Percentiles rank a stretch among this genome's conserved stretches.
phyloP scores from a whole-genome alignment of 495 filamentous ascomycete genomes.

The Neurospora intermedia region DNA sequence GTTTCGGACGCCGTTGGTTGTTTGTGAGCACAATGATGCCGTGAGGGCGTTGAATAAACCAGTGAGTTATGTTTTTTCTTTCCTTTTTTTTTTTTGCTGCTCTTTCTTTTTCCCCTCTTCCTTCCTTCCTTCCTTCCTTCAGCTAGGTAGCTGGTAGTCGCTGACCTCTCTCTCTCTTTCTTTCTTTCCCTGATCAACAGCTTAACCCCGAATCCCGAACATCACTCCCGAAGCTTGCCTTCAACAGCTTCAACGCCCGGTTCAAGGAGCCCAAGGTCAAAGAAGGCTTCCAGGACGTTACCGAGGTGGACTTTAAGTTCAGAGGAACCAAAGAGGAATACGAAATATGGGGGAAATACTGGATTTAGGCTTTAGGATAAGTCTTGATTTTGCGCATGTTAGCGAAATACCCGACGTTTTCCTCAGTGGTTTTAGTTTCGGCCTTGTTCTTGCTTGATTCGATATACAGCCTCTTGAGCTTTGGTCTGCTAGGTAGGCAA shows the following conservation, averaged over 20 bases:
- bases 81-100: constrained; percentile 7
- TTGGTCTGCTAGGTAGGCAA: not conserved
- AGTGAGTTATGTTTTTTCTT: constrained; percentile 8
- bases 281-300: constrained; percentile 81
- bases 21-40: constrained; percentile 86
- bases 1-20: constrained; percentile 58
- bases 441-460: not conserved
- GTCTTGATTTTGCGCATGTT: not conserved
- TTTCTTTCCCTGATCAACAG: no score
- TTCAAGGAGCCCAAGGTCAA: constrained; percentile 58
- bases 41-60: constrained; percentile 62
- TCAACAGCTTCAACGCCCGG: constrained; percentile 56
- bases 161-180: no score
- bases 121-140: not conserved
- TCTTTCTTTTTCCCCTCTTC: not conserved
- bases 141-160: no score
- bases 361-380: constrained; percentile 39
- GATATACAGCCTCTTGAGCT: not conserved
- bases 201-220: constrained; percentile 75
- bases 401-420: not conserved
- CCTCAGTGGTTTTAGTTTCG: no score
- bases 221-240: constrained; percentile 68
- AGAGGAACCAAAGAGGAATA: constrained; percentile 40
- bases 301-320: constrained; percentile 52
- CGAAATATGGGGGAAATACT: constrained; percentile 60